These are phyloP conservation scores for Colletotrichum aenigma DNA, from an alignment of 2,329 filamentous ascomycete genomes.

Conservation along the genomic window DNA sequence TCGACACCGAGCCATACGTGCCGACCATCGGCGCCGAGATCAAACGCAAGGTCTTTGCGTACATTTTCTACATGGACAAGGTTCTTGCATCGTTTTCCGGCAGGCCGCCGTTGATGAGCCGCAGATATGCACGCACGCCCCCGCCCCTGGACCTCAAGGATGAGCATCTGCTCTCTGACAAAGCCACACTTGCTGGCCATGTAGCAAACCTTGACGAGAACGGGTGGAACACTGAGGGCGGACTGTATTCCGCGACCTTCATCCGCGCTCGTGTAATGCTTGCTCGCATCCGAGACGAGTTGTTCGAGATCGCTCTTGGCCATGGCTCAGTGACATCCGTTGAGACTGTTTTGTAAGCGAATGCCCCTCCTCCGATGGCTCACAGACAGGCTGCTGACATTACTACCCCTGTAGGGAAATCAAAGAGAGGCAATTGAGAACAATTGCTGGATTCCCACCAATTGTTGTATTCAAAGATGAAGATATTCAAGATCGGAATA, in stretches of 20 bases:
- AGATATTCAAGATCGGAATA: conserved; percentile 36
- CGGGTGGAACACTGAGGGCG: conserved; percentile 40
- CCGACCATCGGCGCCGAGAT: conserved; percentile 33
- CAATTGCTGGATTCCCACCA: conserved; percentile 37
- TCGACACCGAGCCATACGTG: conserved; percentile 18
- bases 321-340: conserved; percentile 35
- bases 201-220: conserved; percentile 32
- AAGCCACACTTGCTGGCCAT: conserved; percentile 27
- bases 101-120: conserved; percentile 40
- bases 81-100: conserved; percentile 44
- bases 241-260: conserved; percentile 33
- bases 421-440: conserved; percentile 36
- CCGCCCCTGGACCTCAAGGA: conserved; percentile 43
- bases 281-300: conserved; percentile 27
- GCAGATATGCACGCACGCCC: conserved; percentile 39
- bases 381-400: neutral
- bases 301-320: conserved; percentile 31
- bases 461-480: conserved; percentile 42
- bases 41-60: conserved; percentile 30
- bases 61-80: conserved; percentile 39
- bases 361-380: neutral
- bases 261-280: conserved; percentile 27
- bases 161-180: conserved; percentile 35
- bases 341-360: conserved; percentile 36
- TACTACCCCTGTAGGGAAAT: conserved; percentile 30